Base-by-base conservation (phyloP, 2,329 filamentous ascomycete genomes). In the Cladosporium cucumerinum region DNA sequence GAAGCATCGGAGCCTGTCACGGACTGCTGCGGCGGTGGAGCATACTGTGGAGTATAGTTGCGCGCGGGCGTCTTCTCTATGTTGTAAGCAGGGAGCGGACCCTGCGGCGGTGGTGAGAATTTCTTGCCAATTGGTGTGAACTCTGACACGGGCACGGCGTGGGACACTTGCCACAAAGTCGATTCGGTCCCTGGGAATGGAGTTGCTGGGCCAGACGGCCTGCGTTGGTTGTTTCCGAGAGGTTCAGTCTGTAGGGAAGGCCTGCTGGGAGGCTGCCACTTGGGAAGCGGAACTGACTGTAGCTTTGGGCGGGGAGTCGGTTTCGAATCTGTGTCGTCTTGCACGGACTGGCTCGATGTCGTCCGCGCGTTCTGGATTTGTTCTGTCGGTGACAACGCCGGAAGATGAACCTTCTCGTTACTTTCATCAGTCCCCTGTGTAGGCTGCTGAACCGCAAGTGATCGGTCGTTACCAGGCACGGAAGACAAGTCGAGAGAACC, bases 201-300 rank as follows among this genome's bases (percentile, higher is more conserved):
- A 36, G 62, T 64, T 39, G 62, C 54, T 16, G 62, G 62, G 11
- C 62, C 62, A 12, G 52, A 64, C 3, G 62, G 54, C 5, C 48
- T 30, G 12, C 62, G 43, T 36, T 64, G 62, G 32, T 64, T 64
- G 55, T 59, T 64, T 23, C 18, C 21, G 14, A 64, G 28, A 30
- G 11, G 21, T 3, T 55, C 60, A 25, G 60, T 62, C 6, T 18
- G 49, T 12, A 62, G 10, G 32, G 34, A n/a, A 34, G 60, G 25
- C 25, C 18, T 30, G 60, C 21, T 32, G 26, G 60, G 60, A 43
- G 60, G 60, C 25, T 62, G 60, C 60, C 60, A 62, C 25, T 64
- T 58, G 21, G 62, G 54, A 2, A 59, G 46, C 32, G 54, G 48
- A 12, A 57, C 46, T 30, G 62, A 18, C 26, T 52, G 26, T 10